Evolutionary conservation across 202 grass and related monocot species (phyloP).

Genomic region (Digitaria exilis): DNA sequence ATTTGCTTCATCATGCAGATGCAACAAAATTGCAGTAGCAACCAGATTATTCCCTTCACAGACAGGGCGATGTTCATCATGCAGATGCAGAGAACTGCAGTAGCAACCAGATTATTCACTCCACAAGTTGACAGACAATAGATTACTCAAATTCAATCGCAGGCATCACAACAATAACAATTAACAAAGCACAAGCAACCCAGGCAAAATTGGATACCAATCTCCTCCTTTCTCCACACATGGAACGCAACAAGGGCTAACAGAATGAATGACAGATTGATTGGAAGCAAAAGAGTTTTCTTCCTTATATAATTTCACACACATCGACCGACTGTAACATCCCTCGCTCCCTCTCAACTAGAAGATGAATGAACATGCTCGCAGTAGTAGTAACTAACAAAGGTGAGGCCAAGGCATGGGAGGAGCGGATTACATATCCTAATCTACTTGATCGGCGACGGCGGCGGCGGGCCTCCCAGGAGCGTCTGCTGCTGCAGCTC

Average conservation of each 20-base stretch:
- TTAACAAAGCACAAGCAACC: background rate
- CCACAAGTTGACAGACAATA: too few relatives aligned
- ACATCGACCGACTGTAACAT: background rate
- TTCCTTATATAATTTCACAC: too few relatives aligned
- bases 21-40: too few relatives aligned
- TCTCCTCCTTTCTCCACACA: background rate
- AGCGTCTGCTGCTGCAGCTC: conserved; percentile 80
- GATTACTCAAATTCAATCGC: background rate
- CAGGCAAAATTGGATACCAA: background rate
- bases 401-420: background rate
- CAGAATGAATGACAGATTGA: background rate
- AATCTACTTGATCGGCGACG: conserved; percentile 31
- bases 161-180: background rate
- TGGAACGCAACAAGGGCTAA: background rate
- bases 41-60: too few relatives aligned
- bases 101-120: too few relatives aligned
- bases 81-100: too few relatives aligned
- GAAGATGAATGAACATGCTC: background rate
- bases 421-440: background rate
- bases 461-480: conserved; percentile 48
- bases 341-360: background rate
- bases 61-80: too few relatives aligned
- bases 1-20: too few relatives aligned
- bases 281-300: background rate
- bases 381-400: background rate